phyloP scores from a whole-genome alignment of 2,329 filamentous ascomycete genomes.

The Neofusicoccum sp. region DNA sequence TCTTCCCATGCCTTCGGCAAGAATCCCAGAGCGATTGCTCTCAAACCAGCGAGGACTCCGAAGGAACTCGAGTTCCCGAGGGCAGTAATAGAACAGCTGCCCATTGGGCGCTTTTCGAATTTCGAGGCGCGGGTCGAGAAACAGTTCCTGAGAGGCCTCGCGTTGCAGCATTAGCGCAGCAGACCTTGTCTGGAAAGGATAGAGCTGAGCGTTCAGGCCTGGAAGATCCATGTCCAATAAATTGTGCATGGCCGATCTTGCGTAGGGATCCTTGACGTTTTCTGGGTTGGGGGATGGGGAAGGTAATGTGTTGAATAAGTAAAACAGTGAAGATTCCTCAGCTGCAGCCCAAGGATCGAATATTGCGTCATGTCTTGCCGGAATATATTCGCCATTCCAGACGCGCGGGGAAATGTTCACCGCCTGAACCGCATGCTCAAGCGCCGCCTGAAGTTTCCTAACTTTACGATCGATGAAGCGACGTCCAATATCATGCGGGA shows the following conservation, averaged over 20 bases:
- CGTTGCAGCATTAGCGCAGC: slow-evolving; percentile 82
- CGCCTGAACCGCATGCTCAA: slow-evolving; percentile 52
- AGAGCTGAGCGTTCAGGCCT: slow-evolving; percentile 67
- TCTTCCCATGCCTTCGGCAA: slow-evolving; percentile 75
- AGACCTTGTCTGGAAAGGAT: slow-evolving; percentile 79
- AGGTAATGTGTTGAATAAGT: slow-evolving; percentile 73
- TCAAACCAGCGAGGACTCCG: slow-evolving; percentile 74
- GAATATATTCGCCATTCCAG: slow-evolving; percentile 56
- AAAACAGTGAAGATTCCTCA: slow-evolving; percentile 61
- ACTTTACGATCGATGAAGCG: slow-evolving; percentile 55
- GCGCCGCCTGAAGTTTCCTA: slow-evolving; percentile 47
- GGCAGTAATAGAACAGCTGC: slow-evolving; percentile 69
- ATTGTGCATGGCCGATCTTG: slow-evolving; percentile 57
- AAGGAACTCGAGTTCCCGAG: slow-evolving; percentile 63
- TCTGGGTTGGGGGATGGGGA: slow-evolving; percentile 64
- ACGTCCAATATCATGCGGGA: slow-evolving; percentile 67
- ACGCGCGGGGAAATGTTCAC: slow-evolving; percentile 59
- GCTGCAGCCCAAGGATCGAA: slow-evolving; percentile 46
- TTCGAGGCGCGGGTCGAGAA: slow-evolving; percentile 74
- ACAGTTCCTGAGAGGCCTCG: slow-evolving; percentile 66
- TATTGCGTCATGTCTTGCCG: slow-evolving; percentile 24
- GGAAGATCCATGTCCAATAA: slow-evolving; percentile 50
- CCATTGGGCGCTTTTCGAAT: slow-evolving; percentile 63
- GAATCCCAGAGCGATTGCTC: slow-evolving; percentile 71
- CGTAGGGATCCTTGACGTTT: slow-evolving; percentile 53